These are phyloP conservation scores for Colletotrichum cuscutae DNA, from an alignment of 2,329 filamentous ascomycete species.

Conservation along the genomic window DNA sequence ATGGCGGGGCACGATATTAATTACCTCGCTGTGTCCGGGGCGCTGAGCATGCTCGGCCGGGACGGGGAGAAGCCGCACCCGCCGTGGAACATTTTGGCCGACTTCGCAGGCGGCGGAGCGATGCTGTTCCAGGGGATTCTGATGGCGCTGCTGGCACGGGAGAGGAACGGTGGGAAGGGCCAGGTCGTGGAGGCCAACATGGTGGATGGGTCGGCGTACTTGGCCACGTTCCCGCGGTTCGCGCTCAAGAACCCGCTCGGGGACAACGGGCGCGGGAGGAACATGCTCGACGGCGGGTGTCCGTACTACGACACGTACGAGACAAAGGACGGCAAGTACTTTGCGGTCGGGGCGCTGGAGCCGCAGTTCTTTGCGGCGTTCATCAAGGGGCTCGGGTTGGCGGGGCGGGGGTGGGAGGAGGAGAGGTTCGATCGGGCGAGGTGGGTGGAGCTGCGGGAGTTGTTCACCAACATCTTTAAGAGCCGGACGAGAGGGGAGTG, in stretches of 20 bases:
- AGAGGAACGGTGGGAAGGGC: conserved; percentile 69
- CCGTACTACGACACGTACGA: conserved; percentile 93
- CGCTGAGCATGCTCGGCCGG: conserved; percentile 80
- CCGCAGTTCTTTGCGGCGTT: conserved; percentile 83
- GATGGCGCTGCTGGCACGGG: conserved; percentile 77
- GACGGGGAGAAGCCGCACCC: conserved; percentile 76
- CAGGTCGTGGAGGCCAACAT: conserved; percentile 97
- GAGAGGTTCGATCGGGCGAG: conserved; percentile 67
- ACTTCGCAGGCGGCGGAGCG: conserved; percentile 91
- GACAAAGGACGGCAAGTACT: conserved; percentile 80
- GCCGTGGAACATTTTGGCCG: conserved; percentile 85
- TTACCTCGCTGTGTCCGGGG: conserved; percentile 89
- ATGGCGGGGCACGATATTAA: conserved; percentile 99
- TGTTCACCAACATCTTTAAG: conserved; percentile 74
- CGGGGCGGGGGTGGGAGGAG: conserved; percentile 59
- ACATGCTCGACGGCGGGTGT: conserved; percentile 84
- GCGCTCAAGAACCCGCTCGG: conserved; percentile 72
- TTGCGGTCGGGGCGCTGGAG: conserved; percentile 92
- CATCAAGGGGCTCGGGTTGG: conserved; percentile 73
- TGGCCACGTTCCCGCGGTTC: conserved; percentile 82
- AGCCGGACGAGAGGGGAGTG: conserved; percentile 79
- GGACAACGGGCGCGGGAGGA: conserved; percentile 73
- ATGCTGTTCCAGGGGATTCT: conserved; percentile 85
- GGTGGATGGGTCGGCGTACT: conserved; percentile 88
- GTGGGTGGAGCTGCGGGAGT: conserved; percentile 74